phyloP scores from a whole-genome alignment of 2,329 filamentous ascomycete species.

The Fusarium nurragi region DNA sequence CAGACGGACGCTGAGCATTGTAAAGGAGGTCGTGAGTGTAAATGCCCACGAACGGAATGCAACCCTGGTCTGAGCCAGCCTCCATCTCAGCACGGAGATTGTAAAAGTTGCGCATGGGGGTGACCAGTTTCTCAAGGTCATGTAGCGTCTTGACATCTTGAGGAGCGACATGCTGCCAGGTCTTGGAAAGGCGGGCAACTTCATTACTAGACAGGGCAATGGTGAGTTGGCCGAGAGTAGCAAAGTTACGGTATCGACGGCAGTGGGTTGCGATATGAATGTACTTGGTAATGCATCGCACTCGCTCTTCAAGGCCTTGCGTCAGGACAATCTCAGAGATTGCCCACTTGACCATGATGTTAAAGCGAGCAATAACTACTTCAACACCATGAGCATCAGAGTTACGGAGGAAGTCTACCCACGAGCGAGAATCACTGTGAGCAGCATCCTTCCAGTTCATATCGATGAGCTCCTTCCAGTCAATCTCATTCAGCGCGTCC shows the following conservation, averaged over 20 bases:
- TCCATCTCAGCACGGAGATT: constrained; percentile 85
- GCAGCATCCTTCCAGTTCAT: constrained; percentile 81
- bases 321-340: constrained; percentile 83
- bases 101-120: constrained; percentile 81
- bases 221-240: constrained; percentile 82
- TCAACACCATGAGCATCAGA: constrained; percentile 80
- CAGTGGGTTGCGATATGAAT: constrained; percentile 84
- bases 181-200: constrained; percentile 71
- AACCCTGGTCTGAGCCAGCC: constrained; percentile 70
- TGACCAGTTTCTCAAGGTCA: constrained; percentile 77
- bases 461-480: constrained; percentile 87
- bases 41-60: constrained; percentile 84
- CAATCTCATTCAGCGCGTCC: constrained; percentile 84
- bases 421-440: constrained; percentile 73
- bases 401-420: constrained; percentile 82
- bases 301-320: constrained; percentile 74
- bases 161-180: constrained; percentile 75
- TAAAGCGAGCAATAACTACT: constrained; percentile 86
- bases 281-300: constrained; percentile 79
- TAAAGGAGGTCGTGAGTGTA: constrained; percentile 87
- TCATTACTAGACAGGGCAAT: constrained; percentile 81
- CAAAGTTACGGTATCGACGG: constrained; percentile 81
- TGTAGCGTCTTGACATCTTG: constrained; percentile 72
- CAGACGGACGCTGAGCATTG: constrained; percentile 80
- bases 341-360: constrained; percentile 88